phyloP scores from a whole-genome alignment of 2,329 filamentous ascomycete genomes.

The Ceratocystis cacaofunesta region DNA sequence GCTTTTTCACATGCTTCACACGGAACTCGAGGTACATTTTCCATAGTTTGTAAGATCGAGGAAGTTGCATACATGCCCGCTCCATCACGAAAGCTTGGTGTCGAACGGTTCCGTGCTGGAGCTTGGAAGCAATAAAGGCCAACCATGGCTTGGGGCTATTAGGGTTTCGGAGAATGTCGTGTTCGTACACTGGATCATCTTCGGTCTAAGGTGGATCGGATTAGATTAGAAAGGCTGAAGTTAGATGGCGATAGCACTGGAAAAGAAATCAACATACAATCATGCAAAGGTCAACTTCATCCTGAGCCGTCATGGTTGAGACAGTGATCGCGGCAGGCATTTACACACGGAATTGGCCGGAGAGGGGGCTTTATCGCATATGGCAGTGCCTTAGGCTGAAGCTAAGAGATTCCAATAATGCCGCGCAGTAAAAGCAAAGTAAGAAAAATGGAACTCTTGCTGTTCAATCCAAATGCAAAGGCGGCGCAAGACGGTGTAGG shows the following conservation, averaged over 20 bases:
- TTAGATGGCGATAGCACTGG: not conserved
- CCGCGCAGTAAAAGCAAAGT: not conserved
- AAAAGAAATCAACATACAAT: conserved; percentile 27
- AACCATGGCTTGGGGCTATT: conserved; percentile 89
- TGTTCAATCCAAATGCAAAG: not conserved
- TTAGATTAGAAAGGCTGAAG: not conserved
- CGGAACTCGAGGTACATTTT: conserved; percentile 89
- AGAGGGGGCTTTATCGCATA: not conserved
- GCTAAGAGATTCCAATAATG: not conserved
- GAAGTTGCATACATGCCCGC: conserved; percentile 75
- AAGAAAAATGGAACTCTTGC: not conserved
- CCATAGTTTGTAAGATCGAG: conserved; percentile 95
- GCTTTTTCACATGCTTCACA: conserved; percentile 61
- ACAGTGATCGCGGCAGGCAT: conserved; percentile 8
- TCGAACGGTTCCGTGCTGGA: conserved; percentile 65
- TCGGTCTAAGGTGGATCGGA: conserved; percentile 41
- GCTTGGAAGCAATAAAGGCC: conserved; percentile 82
- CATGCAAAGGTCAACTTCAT: conserved; percentile 29
- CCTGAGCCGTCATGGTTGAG: not conserved
- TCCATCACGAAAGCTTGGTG: conserved; percentile 84
- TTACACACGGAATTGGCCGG: not conserved
- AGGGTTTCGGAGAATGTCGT: conserved; percentile 76
- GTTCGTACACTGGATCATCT: conserved; percentile 90
- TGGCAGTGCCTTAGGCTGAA: not conserved
- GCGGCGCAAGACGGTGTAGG: not conserved